A percentile compares a stretch with the other conserved stretches of the same genome.
Conservation (phyloP, 1,284 basidiomycete species). For the Farysia itapuensis region DNA sequence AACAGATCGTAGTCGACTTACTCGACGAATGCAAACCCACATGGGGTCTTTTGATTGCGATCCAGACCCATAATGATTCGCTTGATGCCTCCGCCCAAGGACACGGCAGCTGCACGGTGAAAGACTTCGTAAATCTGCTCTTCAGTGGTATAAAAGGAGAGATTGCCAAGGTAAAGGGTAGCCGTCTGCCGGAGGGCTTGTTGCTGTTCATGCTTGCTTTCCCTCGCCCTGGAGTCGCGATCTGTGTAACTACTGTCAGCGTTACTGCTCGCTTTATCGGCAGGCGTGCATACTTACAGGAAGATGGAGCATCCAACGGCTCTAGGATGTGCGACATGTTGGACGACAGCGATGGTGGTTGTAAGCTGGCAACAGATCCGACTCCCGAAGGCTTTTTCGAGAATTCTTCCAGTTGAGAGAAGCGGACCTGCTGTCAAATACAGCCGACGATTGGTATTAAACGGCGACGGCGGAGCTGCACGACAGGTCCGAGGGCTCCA, state of each 20-base stretch:
- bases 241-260: conserved; percentile 28
- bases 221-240: conserved; percentile 60
- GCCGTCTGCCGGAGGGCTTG: conserved; percentile 63
- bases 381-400: too few species aligned
- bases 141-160: conserved; percentile 76
- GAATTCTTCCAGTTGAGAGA: too few species aligned
- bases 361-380: too few species aligned
- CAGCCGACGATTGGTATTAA: too few species aligned
- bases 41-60: conserved; percentile 94
- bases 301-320: conserved; percentile 85
- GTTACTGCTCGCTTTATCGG: not conserved
- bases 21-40: conserved; percentile 99
- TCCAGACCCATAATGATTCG: conserved; percentile 99
- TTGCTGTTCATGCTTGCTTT: conserved; percentile 60
- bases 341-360: too few species aligned
- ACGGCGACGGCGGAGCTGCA: too few species aligned
- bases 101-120: conserved; percentile 82
- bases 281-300: conserved; percentile 77
- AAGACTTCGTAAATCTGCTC: conserved; percentile 99
- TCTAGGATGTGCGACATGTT: conserved; percentile 83
- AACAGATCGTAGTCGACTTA: conserved; percentile 31
- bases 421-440: too few species aligned
- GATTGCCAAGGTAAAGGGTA: conserved; percentile 71
- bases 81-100: conserved; percentile 92
- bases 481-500: too few species aligned